phyloP scores from a whole-genome alignment of 2,329 filamentous ascomycete species.

The Microdochium trichocladiopsis region DNA sequence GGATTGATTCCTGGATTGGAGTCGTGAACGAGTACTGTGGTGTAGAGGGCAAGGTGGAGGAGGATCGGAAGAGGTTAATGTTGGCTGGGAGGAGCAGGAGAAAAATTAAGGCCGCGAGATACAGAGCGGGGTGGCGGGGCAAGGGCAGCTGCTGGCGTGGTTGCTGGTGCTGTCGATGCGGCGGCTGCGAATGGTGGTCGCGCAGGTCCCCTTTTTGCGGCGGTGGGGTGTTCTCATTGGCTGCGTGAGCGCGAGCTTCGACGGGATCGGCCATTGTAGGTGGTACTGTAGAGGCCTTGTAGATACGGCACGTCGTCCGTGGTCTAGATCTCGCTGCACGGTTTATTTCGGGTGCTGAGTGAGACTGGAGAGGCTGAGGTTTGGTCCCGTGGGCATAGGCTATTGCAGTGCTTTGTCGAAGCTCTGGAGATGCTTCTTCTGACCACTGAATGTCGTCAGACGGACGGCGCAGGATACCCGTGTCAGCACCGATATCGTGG shows the following conservation, averaged over 20 bases:
- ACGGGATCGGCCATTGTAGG: background rate
- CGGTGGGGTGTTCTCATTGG: background rate
- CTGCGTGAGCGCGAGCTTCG: background rate
- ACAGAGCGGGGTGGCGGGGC: conserved; percentile 23
- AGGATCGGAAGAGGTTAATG: background rate
- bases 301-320: too few species aligned
- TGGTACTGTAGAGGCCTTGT: too few species aligned
- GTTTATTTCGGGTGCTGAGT: too few species aligned
- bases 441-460: too few species aligned
- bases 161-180: conserved; percentile 2
- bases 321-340: too few species aligned
- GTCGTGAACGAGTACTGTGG: conserved; percentile 4
- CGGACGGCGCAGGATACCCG: too few species aligned
- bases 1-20: conserved; percentile 4
- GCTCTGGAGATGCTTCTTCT: too few species aligned
- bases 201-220: background rate
- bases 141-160: background rate
- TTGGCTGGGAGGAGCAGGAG: conserved; percentile 18
- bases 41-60: conserved; percentile 7
- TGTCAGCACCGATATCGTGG: too few species aligned
- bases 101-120: conserved; percentile 17
- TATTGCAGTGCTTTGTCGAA: too few species aligned
- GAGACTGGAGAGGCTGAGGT: too few species aligned
- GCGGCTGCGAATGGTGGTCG: too few species aligned
- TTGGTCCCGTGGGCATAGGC: too few species aligned